phyloP scores from a whole-genome alignment of 2,329 filamentous ascomycete species.

The Diplocarpon rosae region DNA sequence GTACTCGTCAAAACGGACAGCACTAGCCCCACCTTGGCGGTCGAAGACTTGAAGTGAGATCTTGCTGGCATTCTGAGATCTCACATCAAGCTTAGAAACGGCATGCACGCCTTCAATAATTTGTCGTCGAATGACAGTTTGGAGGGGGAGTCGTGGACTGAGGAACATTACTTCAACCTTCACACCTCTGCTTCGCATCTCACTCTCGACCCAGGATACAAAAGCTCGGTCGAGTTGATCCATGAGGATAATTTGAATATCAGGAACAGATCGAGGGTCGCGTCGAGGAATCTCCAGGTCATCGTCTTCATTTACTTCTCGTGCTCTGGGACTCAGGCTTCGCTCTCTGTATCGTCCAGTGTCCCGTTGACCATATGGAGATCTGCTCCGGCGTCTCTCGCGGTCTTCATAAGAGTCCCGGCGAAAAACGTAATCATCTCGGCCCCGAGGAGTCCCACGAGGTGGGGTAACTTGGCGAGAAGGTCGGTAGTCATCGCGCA shows the following conservation, averaged over 20 bases:
- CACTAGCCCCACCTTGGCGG: slow-evolving; percentile 59
- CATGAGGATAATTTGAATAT: slow-evolving; percentile 78
- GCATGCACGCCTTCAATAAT: slow-evolving; percentile 82
- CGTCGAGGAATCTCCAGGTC: slow-evolving; percentile 64
- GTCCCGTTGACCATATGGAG: slow-evolving; percentile 41
- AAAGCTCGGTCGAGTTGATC: slow-evolving; percentile 72
- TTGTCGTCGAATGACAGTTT: slow-evolving; percentile 72
- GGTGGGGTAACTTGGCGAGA: slow-evolving; percentile 47
- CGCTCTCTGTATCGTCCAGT: slow-evolving; percentile 50
- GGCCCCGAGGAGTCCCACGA: slow-evolving; percentile 43
- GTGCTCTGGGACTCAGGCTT: slow-evolving; percentile 62
- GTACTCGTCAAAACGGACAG: slow-evolving; percentile 80
- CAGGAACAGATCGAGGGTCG: slow-evolving; percentile 65
- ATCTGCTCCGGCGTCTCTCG: slow-evolving; percentile 46
- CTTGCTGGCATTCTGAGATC: slow-evolving; percentile 58
- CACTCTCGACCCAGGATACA: slow-evolving; percentile 68
- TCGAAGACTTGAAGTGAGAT: slow-evolving; percentile 81
- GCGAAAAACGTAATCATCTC: slow-evolving; percentile 47
- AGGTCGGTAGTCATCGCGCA: slow-evolving; percentile 55
- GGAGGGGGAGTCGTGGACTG: slow-evolving; percentile 63
- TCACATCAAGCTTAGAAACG: slow-evolving; percentile 64
- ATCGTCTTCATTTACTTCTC: slow-evolving; percentile 41
- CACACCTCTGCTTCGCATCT: slow-evolving; percentile 61
- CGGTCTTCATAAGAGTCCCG: slow-evolving; percentile 27
- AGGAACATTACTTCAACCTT: slow-evolving; percentile 72